Percentiles rank a stretch among this genome's conserved stretches.
phyloP scores from a whole-genome alignment of 768 basidiomycete genomes.

The Russula virescens region DNA sequence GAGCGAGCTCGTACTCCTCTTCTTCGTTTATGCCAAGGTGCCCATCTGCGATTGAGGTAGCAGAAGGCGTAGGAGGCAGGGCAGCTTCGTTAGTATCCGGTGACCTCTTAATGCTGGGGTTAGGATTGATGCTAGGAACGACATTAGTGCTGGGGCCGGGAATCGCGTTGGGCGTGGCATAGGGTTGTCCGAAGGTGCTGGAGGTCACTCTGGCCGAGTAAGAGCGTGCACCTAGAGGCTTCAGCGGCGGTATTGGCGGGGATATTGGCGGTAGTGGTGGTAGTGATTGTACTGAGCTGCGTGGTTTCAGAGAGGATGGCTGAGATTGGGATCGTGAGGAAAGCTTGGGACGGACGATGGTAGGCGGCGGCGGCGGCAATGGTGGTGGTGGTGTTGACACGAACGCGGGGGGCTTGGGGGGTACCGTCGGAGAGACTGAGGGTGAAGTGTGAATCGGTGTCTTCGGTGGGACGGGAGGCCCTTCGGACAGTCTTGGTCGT shows the following conservation, averaged over 20 bases:
- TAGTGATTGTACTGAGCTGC: background rate
- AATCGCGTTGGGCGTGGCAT: background rate
- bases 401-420: slow-evolving; percentile 10
- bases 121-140: too few relatives aligned
- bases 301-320: background rate
- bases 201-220: background rate
- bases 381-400: background rate
- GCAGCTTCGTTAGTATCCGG: background rate
- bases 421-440: slow-evolving; percentile 4
- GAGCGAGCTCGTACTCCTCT: slow-evolving; percentile 57
- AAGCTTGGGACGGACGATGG: background rate
- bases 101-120: background rate
- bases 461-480: slow-evolving; percentile 20
- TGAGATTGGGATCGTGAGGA: slow-evolving; percentile 1
- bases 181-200: background rate
- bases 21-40: slow-evolving; percentile 39
- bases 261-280: background rate
- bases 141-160: background rate
- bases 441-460: background rate
- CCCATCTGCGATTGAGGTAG: slow-evolving; percentile 19
- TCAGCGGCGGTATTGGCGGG: slow-evolving; percentile 9
- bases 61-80: background rate
- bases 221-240: slow-evolving; percentile 4
- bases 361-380: background rate
- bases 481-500: background rate